Evolutionary conservation across 768 basidiomycete species (phyloP).

Genomic region (Tephrocybe sp.): DNA sequence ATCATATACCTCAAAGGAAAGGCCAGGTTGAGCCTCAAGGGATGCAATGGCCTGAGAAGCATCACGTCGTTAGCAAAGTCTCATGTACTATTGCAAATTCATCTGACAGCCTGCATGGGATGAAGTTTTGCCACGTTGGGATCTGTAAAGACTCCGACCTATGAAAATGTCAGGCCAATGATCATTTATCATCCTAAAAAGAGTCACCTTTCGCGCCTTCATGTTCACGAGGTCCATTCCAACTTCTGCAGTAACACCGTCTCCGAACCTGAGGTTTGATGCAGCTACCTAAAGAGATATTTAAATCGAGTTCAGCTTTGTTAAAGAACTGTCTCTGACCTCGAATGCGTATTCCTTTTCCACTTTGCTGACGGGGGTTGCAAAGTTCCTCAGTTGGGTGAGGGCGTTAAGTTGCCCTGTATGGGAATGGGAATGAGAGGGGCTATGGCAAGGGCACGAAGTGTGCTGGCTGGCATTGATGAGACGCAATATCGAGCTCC

Average conservation of each 20-base stretch:
- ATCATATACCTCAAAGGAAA: conserved; percentile 82
- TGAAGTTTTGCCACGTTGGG: conserved; percentile 76
- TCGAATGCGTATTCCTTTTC: conserved; percentile 95
- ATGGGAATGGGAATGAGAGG: conserved; percentile 42
- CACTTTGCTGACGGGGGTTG: conserved; percentile 69
- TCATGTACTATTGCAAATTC: not conserved
- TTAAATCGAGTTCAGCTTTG: not conserved
- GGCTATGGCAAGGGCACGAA: conserved; percentile 79
- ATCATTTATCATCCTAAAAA: not conserved
- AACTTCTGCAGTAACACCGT: conserved; percentile 87
- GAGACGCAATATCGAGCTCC: conserved; percentile 67
- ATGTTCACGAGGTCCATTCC: conserved; percentile 95
- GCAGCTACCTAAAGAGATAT: conserved; percentile 66
- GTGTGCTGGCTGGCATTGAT: conserved; percentile 75
- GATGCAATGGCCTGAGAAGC: conserved; percentile 65
- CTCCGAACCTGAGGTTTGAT: conserved; percentile 85
- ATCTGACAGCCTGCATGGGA: conserved; percentile 78
- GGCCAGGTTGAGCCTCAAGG: conserved; percentile 73
- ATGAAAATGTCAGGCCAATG: conserved; percentile 9
- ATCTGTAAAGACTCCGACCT: conserved; percentile 96
- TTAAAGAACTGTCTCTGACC: conserved; percentile 33
- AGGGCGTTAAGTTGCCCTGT: conserved; percentile 47
- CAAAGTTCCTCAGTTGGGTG: conserved; percentile 69
- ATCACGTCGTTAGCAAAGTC: not conserved
- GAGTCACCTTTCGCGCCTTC: conserved; percentile 77